A percentile compares a stretch with the other conserved stretches of the same genome.
Conservation (phyloP, 1,284 basidiomycete genomes). For the Ceratobasidium sp. region DNA sequence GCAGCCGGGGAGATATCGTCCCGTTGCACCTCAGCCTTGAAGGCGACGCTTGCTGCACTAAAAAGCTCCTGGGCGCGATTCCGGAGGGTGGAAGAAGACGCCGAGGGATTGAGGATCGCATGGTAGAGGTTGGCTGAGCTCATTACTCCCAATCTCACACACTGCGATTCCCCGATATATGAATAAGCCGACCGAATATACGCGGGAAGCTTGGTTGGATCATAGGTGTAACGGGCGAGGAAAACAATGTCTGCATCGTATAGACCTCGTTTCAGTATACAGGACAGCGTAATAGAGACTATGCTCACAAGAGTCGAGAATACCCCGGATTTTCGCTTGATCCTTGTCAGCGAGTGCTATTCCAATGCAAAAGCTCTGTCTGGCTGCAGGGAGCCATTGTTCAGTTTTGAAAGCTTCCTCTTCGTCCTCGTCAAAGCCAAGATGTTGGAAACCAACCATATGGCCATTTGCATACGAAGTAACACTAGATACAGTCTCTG, state of each 20-base stretch:
- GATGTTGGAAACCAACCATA: no score
- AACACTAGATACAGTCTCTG: no score
- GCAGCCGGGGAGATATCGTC: not conserved
- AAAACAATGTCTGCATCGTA: not conserved
- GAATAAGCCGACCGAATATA: not conserved
- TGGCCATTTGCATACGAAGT: no score
- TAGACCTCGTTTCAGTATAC: not conserved
- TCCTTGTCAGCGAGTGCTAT: not conserved
- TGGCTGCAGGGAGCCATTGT: not conserved
- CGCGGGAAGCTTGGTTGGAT: not conserved
- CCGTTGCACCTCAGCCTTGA: not conserved
- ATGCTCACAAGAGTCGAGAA: constrained; percentile 2
- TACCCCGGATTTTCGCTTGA: not conserved
- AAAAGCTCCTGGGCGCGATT: not conserved
- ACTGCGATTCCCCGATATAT: not conserved
- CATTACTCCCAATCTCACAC: not conserved
- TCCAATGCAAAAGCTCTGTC: not conserved
- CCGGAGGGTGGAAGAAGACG: not conserved
- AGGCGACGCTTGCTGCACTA: not conserved
- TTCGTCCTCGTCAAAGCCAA: constrained; percentile 7
- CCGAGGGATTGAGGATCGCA: not conserved
- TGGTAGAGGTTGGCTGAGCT: not conserved
- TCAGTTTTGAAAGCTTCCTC: not conserved
- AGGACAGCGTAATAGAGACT: not conserved
- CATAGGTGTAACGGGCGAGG: not conserved